Base-by-base conservation (phyloP, 2,329 filamentous ascomycete genomes). In the Gremmenia infestans region DNA sequence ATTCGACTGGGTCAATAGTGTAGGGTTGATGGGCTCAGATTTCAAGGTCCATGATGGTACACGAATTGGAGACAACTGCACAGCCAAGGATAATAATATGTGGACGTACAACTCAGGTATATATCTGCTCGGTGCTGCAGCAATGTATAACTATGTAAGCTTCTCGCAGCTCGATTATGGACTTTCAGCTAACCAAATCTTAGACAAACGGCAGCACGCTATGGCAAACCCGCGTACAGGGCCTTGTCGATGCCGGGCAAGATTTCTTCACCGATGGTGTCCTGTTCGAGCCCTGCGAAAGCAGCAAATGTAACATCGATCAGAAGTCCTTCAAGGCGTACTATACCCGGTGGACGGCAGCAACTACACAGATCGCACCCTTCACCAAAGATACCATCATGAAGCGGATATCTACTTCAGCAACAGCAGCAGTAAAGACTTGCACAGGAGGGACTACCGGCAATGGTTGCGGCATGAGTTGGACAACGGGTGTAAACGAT, bases 31-130 rank as follows among this genome's bases (percentile, higher is more conserved):
- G 61, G 76, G 81, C 62, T 70, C 78, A 9, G 73, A 79, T 4
- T 77, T 78, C 48, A 55, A 64, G 14, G 73, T 89, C 23, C 86
- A 76, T 60, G 86, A 87, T 61, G 86, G 86, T 37, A 79, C 78
- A 6, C 76, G 81, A 54, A 79, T 79, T 48, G 72, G 72, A 8
- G 73, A 73, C 46, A 81, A 85, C 62, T 88, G 86, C 70, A 80
- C 78, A 2, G 67, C 75, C 4, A 74, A 85, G 57, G 78, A 80
- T n/a, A 78, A 77, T 1, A 82, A 84, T 60, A 82, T 87, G 62
- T 91, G 86, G 76, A 81, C 81, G 1, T 88, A 88, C 72, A 89
- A 88, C 65, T 77, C 80, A 5, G 87, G 86, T n/a, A 80, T 81
- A 8, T 85, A 84, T 66, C 76, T 90, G 43, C 77, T 82, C 4